Base-by-base conservation (phyloP, 805 yeast species). In the Ogataea glucozyma region DNA sequence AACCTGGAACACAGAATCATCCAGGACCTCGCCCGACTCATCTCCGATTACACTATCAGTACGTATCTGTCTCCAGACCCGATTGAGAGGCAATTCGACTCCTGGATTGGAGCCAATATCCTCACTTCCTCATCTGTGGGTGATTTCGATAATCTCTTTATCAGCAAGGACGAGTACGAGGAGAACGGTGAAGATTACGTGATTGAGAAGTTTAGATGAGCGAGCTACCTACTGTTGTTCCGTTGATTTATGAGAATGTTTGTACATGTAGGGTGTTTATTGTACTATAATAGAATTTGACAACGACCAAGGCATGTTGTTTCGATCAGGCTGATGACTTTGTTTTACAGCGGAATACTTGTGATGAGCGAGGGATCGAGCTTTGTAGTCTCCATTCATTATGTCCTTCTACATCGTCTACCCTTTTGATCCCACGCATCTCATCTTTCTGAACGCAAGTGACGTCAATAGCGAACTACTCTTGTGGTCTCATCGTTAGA, bases 71-170 rank as follows among this genome's bases (percentile, higher is more conserved):
- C 73, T 26, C 70, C 68, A 10, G 70, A 64, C 41, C 52, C 68
- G 6, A 59, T 65, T 54, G 88, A 83, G 47, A 72, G 82, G 48
- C 77, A 72, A 48, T 76, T 71, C 49, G 78, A 83, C 38, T 70
- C 76, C 18, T 83, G 89, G 89, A 65, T 81, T 22, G 89, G 89
- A n/a, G 88, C 88, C 1, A 76, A 82, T 43, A 80, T 81, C 48
- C 70, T 83, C 51, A 80, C 85, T 11, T 52, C 60, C 30, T 53
- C 56, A 2, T 73, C 76, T 32, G 72, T 79, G 70, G 77, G 83
- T 37, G 71, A 71, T 35, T 72, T 71, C 46, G 81, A 79, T 44
- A 81, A 72, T 41, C 69, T 76, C 68, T 83, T 82, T 65, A 68
- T 83, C 26, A 72, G 83, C 31, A 80, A 76, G 56, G 73, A 75